phyloP scores from a whole-genome alignment of 768 basidiomycete species.

The Trametes maxima region DNA sequence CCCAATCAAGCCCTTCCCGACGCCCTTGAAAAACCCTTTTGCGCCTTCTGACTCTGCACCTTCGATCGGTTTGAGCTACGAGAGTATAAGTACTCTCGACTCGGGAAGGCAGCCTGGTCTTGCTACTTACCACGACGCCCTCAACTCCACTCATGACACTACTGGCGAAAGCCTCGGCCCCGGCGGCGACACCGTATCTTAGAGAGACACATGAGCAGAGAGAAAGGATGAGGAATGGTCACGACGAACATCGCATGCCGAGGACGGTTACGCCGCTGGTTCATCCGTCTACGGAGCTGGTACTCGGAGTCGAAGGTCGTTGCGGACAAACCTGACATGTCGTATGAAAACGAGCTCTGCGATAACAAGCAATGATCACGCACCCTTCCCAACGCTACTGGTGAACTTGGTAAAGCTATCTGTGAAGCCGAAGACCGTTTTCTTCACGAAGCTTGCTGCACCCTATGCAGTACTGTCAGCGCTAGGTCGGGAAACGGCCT shows the following conservation, averaged over 20 bases:
- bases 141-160: conserved; percentile 96
- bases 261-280: conserved; percentile 90
- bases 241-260: conserved; percentile 85
- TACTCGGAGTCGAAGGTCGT: conserved; percentile 97
- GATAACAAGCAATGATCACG: neutral
- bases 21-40: conserved; percentile 95
- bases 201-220: neutral
- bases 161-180: conserved; percentile 90
- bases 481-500: neutral
- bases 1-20: conserved; percentile 97
- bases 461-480: conserved; percentile 53
- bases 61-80: conserved; percentile 93
- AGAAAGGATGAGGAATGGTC: neutral
- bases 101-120: neutral
- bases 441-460: conserved; percentile 97
- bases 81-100: neutral
- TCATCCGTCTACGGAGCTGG: conserved; percentile 85
- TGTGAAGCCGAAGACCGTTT: conserved; percentile 94
- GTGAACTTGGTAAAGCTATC: conserved; percentile 99
- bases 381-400: conserved; percentile 95
- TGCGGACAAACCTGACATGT: conserved; percentile 79
- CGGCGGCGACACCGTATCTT: conserved; percentile 95
- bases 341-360: neutral
- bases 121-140: conserved; percentile 76
- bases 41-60: conserved; percentile 95